A percentile compares a stretch with the other conserved stretches of the same genome.
phyloP scores from a whole-genome alignment of 306 rosid species.

The Ammopiptanthus mongolicus region DNA sequence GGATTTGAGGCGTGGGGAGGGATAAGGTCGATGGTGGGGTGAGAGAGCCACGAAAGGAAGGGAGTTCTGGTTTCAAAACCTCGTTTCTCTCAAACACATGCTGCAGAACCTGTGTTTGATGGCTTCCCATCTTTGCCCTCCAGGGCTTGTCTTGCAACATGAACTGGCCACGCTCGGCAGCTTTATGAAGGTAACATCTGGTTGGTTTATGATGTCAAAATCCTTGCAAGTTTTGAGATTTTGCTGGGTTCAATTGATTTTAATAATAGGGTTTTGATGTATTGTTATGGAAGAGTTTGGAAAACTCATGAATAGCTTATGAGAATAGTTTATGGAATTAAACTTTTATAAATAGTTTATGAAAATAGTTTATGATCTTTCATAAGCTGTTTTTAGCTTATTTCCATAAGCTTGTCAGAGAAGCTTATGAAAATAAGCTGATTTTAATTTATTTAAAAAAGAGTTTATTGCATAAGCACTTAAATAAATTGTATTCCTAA shows the following conservation, averaged over 20 bases:
- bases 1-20: constrained; percentile 28
- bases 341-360: too few relatives aligned
- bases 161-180: constrained; percentile 30
- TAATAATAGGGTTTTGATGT: background rate
- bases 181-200: constrained; percentile 44
- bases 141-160: constrained; percentile 52
- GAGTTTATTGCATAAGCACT: too few relatives aligned
- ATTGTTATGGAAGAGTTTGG: too few relatives aligned
- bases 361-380: too few relatives aligned
- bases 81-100: constrained; percentile 25
- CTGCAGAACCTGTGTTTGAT: constrained; percentile 44
- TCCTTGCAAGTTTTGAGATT: background rate
- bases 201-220: background rate
- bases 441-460: too few relatives aligned
- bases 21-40: constrained; percentile 46
- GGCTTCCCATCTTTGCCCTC: constrained; percentile 68
- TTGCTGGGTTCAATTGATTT: background rate
- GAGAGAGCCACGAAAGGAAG: constrained; percentile 23
- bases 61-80: constrained; percentile 25
- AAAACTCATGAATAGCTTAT: too few relatives aligned
- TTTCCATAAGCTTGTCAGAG: too few relatives aligned
- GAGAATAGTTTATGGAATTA: too few relatives aligned
- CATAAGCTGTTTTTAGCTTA: too few relatives aligned
- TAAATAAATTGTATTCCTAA: too few relatives aligned
- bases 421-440: too few relatives aligned